These are phyloP conservation scores for Albugo candida DNA, from an alignment of 352 stramenopile genomes.

Conservation along the genomic window DNA sequence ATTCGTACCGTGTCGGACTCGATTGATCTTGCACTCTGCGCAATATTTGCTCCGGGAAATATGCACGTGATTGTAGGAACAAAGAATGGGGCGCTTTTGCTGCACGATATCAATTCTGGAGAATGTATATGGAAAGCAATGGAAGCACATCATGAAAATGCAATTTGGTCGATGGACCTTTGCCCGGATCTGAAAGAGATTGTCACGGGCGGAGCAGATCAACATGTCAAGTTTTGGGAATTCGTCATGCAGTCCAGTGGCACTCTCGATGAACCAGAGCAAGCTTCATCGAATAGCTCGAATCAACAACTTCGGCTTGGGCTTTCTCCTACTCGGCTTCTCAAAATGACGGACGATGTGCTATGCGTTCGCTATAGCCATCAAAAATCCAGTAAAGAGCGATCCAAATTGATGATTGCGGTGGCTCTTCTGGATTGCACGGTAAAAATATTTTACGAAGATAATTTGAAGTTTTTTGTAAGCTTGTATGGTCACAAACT, in stretches of 20 bases:
- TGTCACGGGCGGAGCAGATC: conserved; percentile 91
- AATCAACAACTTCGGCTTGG: conserved; percentile 66
- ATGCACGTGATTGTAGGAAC: conserved; percentile 94
- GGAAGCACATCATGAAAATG: conserved; percentile 79
- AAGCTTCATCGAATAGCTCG: background rate
- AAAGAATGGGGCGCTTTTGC: conserved; percentile 86
- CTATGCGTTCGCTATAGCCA: conserved; percentile 94
- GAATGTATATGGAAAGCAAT: conserved; percentile 83
- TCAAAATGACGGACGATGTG: conserved; percentile 98
- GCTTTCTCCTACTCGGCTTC: conserved; percentile 86
- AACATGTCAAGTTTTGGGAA: conserved; percentile 98
- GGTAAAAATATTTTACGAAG: conserved; percentile 99
- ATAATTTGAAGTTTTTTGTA: conserved; percentile 99
- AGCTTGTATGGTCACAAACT: conserved; percentile 98
- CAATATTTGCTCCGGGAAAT: conserved; percentile 91
- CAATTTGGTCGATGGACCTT: conserved; percentile 95
- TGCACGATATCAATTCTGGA: conserved; percentile 91
- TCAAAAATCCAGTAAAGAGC: conserved; percentile 46
- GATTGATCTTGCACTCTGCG: conserved; percentile 80
- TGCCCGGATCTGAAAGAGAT: conserved; percentile 81
- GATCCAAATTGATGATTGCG: conserved; percentile 71
- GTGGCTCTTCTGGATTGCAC: conserved; percentile 91
- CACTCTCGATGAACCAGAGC: conserved; percentile 1
- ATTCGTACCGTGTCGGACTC: conserved; percentile 75
- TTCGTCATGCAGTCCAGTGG: conserved; percentile 79